These are phyloP conservation scores for Metarhizium rileyi DNA, from an alignment of 2,329 filamentous ascomycete genomes.

Conservation along the genomic window DNA sequence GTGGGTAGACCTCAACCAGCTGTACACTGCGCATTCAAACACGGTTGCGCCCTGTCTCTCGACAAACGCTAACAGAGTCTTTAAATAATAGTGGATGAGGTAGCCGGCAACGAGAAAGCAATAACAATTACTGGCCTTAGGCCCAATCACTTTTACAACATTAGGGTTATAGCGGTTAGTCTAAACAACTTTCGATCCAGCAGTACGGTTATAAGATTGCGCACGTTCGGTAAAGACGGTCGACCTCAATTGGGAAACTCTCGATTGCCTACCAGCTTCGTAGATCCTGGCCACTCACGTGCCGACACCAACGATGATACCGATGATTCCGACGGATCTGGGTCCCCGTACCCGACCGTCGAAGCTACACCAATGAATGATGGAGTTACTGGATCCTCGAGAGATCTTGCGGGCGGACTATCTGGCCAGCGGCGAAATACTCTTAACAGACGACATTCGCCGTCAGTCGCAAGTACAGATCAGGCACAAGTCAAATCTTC, in stretches of 20 bases:
- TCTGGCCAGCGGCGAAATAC: slow-evolving; percentile 38
- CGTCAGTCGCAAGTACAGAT: slow-evolving; percentile 52
- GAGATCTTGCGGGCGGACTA: slow-evolving; percentile 48
- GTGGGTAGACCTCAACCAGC: slow-evolving; percentile 37
- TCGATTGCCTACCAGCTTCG: slow-evolving; percentile 46
- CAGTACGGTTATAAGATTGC: slow-evolving; percentile 73
- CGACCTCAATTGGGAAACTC: slow-evolving; percentile 49
- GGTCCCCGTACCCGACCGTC: slow-evolving; percentile 42
- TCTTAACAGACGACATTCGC: slow-evolving; percentile 65
- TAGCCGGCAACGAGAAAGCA: slow-evolving; percentile 43
- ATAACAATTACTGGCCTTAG: slow-evolving; percentile 83
- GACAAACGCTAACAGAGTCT: neutral
- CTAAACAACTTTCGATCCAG: slow-evolving; percentile 87
- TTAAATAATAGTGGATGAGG: slow-evolving; percentile 63
- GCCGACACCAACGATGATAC: slow-evolving; percentile 31
- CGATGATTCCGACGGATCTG: slow-evolving; percentile 37
- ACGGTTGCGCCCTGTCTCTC: neutral
- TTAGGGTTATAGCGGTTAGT: slow-evolving; percentile 86
- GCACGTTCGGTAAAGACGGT: slow-evolving; percentile 60
- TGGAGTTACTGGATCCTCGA: slow-evolving; percentile 46
- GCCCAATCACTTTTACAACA: slow-evolving; percentile 83
- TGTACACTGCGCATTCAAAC: neutral
- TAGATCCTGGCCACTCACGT: slow-evolving; percentile 38
- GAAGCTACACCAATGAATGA: slow-evolving; percentile 56
- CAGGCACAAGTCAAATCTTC: slow-evolving; percentile 36